Percentiles rank a stretch among this genome's conserved stretches.
These are phyloP conservation scores for Fusarium caatingaense DNA, from an alignment of 2,329 filamentous ascomycete species.

Conservation along the genomic window DNA sequence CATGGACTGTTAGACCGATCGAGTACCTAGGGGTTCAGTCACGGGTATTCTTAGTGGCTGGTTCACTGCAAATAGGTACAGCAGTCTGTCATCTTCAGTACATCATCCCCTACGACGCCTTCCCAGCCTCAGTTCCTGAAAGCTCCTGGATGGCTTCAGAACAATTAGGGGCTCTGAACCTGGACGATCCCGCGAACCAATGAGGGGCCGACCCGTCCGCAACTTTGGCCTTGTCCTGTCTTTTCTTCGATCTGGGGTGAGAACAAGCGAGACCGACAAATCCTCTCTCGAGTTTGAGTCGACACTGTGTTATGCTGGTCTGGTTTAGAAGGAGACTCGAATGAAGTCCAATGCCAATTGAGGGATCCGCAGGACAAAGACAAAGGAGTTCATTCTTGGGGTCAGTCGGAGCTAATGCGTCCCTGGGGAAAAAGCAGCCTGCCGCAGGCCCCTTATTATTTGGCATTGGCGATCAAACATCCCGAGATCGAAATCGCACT, in stretches of 20 bases:
- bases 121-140: conserved; percentile 39
- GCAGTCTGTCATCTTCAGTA: conserved; percentile 9
- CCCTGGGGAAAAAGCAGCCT: conserved; percentile 11
- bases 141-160: conserved; percentile 39
- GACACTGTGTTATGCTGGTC: conserved; percentile 33
- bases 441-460: conserved; percentile 36
- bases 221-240: conserved; percentile 36
- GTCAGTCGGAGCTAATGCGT: conserved; percentile 3
- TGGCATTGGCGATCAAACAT: conserved; percentile 39
- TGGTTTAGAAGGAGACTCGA: not conserved
- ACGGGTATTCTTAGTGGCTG: conserved; percentile 9
- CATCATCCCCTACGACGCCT: conserved; percentile 25
- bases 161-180: conserved; percentile 44
- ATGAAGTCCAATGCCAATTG: not conserved
- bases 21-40: conserved; percentile 32
- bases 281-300: conserved; percentile 28
- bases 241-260: conserved; percentile 35
- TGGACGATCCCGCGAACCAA: conserved; percentile 40
- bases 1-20: conserved; percentile 27
- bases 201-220: conserved; percentile 47
- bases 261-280: conserved; percentile 36
- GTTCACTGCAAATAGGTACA: conserved; percentile 8
- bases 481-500: conserved; percentile 32
- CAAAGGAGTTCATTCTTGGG: not conserved
- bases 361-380: not conserved